Conservation (phyloP, 192 early-diverging fungal species). For the Helicostylum pulchrum region DNA sequence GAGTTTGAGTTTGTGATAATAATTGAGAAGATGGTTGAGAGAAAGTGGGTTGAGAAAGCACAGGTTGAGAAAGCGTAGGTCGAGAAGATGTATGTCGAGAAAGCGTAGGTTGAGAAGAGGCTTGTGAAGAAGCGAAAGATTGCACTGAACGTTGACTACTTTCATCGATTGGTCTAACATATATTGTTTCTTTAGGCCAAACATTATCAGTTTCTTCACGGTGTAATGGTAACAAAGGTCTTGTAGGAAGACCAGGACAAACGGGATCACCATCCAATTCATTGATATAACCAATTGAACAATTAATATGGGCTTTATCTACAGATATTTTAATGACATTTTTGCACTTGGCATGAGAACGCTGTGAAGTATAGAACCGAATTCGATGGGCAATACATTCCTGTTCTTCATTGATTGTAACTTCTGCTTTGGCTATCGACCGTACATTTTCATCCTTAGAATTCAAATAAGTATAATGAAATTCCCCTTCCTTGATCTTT, state of each 20-base stretch:
- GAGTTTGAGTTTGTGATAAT: neutral
- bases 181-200: slow-evolving; percentile 5
- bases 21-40: neutral
- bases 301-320: neutral
- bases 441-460: neutral
- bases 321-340: neutral
- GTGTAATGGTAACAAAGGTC: neutral
- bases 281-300: slow-evolving; percentile 3
- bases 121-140: neutral
- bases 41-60: neutral
- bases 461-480: slow-evolving; percentile 26
- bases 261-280: neutral
- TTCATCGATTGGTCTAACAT: neutral
- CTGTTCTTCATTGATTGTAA: slow-evolving; percentile 9
- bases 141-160: neutral
- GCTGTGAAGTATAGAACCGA: slow-evolving; percentile 1
- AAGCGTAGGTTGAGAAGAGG: neutral
- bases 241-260: slow-evolving; percentile 8
- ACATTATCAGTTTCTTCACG: neutral
- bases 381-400: slow-evolving; percentile 2
- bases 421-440: slow-evolving; percentile 1
- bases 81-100: neutral
- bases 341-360: neutral
- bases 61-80: neutral
- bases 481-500: neutral